These are phyloP conservation scores for Syzygium aromaticum DNA, from an alignment of 345 rosid species.

Conservation along the genomic window DNA sequence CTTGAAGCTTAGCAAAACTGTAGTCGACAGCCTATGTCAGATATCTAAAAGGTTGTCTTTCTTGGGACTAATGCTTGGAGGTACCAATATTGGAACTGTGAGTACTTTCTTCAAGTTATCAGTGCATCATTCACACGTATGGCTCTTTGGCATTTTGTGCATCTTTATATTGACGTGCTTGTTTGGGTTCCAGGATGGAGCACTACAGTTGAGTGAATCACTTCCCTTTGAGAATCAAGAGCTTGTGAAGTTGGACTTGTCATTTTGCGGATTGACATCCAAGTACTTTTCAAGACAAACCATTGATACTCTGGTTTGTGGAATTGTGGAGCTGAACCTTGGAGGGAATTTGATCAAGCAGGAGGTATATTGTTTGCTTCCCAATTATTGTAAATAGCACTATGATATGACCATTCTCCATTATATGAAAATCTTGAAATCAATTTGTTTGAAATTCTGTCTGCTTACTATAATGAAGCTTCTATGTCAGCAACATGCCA, in stretches of 20 bases:
- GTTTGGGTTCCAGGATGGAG: conserved; percentile 50
- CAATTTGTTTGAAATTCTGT: not conserved
- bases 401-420: not conserved
- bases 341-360: conserved; percentile 60
- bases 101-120: conserved; percentile 4
- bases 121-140: not conserved
- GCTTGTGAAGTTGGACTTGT: conserved; percentile 64
- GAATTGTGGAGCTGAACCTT: conserved; percentile 62
- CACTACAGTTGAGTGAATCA: conserved; percentile 47
- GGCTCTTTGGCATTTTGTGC: not conserved
- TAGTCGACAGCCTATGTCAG: conserved; percentile 56
- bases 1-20: conserved; percentile 61
- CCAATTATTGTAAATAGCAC: not conserved
- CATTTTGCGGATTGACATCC: conserved; percentile 53
- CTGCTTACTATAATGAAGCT: not conserved
- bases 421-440: not conserved
- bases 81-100: conserved; percentile 76
- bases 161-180: conserved; percentile 3
- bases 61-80: conserved; percentile 64
- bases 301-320: conserved; percentile 21
- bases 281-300: conserved; percentile 30
- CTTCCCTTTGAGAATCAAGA: conserved; percentile 42
- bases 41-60: conserved; percentile 52
- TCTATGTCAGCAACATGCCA: not conserved
- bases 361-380: conserved; percentile 37